phyloP scores from a whole-genome alignment of 1,284 basidiomycete species.

The Malassezia arunalokei region DNA sequence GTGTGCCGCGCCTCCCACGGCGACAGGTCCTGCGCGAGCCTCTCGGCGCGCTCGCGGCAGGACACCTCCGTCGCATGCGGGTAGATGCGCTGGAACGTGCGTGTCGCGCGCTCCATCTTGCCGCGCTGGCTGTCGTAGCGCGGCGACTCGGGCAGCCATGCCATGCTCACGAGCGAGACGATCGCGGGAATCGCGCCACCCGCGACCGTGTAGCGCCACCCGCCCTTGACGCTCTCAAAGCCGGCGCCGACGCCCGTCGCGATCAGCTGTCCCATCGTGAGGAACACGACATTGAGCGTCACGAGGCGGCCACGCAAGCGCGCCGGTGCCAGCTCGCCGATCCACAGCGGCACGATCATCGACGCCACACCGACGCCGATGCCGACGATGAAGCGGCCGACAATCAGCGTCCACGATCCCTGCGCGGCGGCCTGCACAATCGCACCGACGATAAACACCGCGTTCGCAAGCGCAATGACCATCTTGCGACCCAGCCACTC shows the following conservation, averaged over 20 bases:
- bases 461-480: slow-evolving; percentile 19
- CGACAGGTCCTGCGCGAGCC: slow-evolving; percentile 33
- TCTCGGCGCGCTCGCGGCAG: slow-evolving; percentile 41
- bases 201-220: slow-evolving; percentile 47
- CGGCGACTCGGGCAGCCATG: slow-evolving; percentile 45
- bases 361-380: slow-evolving; percentile 45
- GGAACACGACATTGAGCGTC: slow-evolving; percentile 43
- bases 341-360: slow-evolving; percentile 46
- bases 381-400: slow-evolving; percentile 48
- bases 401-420: slow-evolving; percentile 44
- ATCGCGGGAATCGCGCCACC: slow-evolving; percentile 43
- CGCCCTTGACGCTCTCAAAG: slow-evolving; percentile 22
- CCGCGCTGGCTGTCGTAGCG: slow-evolving; percentile 41
- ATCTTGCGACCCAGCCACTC: slow-evolving; percentile 16
- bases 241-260: slow-evolving; percentile 38
- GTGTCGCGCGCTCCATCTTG: slow-evolving; percentile 26
- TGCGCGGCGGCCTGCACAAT: slow-evolving; percentile 45
- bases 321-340: slow-evolving; percentile 47
- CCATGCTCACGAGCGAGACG: slow-evolving; percentile 31
- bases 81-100: slow-evolving; percentile 35
- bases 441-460: slow-evolving; percentile 35
- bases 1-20: background rate
- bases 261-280: slow-evolving; percentile 47
- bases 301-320: slow-evolving; percentile 47
- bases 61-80: slow-evolving; percentile 30